Percentiles rank a stretch among this genome's conserved stretches.
Conservation (phyloP, 129 eudicot genomes). For the Kitagawia praeruptora region DNA sequence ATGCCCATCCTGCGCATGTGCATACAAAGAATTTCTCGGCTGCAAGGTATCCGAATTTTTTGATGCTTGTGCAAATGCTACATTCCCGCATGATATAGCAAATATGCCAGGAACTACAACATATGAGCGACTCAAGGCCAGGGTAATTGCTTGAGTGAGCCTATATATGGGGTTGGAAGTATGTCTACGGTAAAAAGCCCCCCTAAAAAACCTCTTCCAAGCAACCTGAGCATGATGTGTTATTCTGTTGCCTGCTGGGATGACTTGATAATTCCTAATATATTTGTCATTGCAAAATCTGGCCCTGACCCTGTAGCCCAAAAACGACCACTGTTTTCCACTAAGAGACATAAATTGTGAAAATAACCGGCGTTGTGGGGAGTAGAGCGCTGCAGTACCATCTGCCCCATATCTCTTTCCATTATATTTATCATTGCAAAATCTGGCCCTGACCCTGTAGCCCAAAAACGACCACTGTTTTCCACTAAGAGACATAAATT, state of each 20-base stretch:
- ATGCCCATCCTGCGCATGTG: slow-evolving; percentile 55
- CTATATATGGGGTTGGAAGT: slow-evolving; percentile 23
- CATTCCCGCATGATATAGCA: slow-evolving; percentile 39
- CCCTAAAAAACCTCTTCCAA: slow-evolving; percentile 44
- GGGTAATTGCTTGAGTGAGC: slow-evolving; percentile 72
- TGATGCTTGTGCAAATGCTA: slow-evolving; percentile 45
- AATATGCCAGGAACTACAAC: slow-evolving; percentile 62
- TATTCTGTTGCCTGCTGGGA: slow-evolving; percentile 25
- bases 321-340: slow-evolving; percentile 23
- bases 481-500: slow-evolving; percentile 17
- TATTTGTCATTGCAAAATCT: slow-evolving; percentile 16
- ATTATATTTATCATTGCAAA: slow-evolving; percentile 22
- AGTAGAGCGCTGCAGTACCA: slow-evolving; percentile 17
- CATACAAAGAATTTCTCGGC: slow-evolving; percentile 37
- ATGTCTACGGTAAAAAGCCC: slow-evolving; percentile 13
- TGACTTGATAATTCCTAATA: slow-evolving; percentile 26
- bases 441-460: slow-evolving; percentile 17
- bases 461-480: slow-evolving; percentile 22
- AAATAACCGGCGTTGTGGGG: slow-evolving; percentile 32
- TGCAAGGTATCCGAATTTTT: slow-evolving; percentile 30
- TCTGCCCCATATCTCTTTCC: slow-evolving; percentile 21
- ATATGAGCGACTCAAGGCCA: slow-evolving; percentile 60
- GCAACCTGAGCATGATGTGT: slow-evolving; percentile 48
- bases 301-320: slow-evolving; percentile 20
- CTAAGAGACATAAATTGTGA: slow-evolving; percentile 21